A percentile compares a stretch with the other conserved stretches of the same genome.
phyloP scores from a whole-genome alignment of 495 filamentous ascomycete species.

The Glarea lozoyensis region DNA sequence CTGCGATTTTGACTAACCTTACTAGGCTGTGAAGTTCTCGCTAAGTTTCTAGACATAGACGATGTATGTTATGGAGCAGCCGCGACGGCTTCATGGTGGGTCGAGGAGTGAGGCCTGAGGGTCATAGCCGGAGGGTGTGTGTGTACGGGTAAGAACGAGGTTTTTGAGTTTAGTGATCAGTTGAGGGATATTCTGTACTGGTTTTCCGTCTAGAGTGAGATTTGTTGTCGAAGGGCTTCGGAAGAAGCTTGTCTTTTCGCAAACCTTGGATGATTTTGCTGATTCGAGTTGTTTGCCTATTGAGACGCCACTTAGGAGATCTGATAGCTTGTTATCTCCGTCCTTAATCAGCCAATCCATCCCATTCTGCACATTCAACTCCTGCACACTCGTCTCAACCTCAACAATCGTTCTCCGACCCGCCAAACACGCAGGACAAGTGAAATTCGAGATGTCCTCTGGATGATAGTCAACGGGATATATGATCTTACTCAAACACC shows the following conservation, averaged over 20 bases:
- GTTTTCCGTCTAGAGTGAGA: slow-evolving; percentile 28
- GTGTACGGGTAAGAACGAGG: slow-evolving; percentile 26
- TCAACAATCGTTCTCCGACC: slow-evolving; percentile 24
- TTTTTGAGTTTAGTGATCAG: slow-evolving; percentile 25
- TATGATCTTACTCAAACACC: slow-evolving; percentile 34
- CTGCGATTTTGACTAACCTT: slow-evolving; percentile 29
- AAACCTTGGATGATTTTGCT: slow-evolving; percentile 22
- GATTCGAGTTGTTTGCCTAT: slow-evolving; percentile 29
- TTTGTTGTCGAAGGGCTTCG: slow-evolving; percentile 7
- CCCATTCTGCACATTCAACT: slow-evolving; percentile 27
- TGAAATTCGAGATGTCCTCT: slow-evolving; percentile 17
- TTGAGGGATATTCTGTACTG: slow-evolving; percentile 26
- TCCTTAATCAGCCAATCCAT: slow-evolving; percentile 28
- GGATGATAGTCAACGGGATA: slow-evolving; percentile 31
- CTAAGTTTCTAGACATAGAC: slow-evolving; percentile 21
- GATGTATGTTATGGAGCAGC: slow-evolving; percentile 23
- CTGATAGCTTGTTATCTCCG: slow-evolving; percentile 23
- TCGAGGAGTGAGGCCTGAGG: slow-evolving; percentile 22
- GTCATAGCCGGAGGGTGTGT: slow-evolving; percentile 29
- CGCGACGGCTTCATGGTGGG: slow-evolving; percentile 21
- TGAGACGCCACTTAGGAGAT: slow-evolving; percentile 29
- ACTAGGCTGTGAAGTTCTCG: slow-evolving; percentile 25
- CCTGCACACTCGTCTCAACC: slow-evolving; percentile 22
- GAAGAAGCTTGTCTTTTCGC: slow-evolving; percentile 28
- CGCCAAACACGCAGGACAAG: slow-evolving; percentile 28